Evolutionary conservation across 768 basidiomycete genomes (phyloP), one percentile per base, ranked within the genome.

Genomic region (Phanerochaete carnosa): DNA sequence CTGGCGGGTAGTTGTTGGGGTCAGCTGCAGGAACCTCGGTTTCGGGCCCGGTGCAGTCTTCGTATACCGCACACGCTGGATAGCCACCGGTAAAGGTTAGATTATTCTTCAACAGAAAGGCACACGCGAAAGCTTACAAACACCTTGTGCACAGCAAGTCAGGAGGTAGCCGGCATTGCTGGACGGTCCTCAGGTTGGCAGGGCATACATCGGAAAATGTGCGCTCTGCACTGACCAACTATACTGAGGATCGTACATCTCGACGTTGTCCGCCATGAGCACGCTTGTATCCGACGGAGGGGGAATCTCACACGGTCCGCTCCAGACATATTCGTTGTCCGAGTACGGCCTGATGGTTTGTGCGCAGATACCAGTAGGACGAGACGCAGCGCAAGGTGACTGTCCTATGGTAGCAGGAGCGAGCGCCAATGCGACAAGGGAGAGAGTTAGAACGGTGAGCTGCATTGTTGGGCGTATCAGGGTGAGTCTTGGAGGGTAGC

Each of bases 311-410:
- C 60, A 61, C 5, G 12, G 7, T 16, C 29, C 4, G 45, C 32
- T 35, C 61, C 61, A 62, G 32, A 54, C 16, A 22, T 55, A 58
- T 0, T 43, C 58, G 49, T 63, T 63, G 53, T 53, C 45, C 5
- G 51, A 47, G 43, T 46, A 63, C 19, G 57, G 58, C 1, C 45
- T 30, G 46, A 63, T 32, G 25, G 46, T 35, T 28, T 16, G 13
- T 2, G 50, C 37, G 32, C 59, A 61, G 7, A 61, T 46, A 19
- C 49, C 39, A 4, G 19, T 19, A 43, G 11, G 11, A 43, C 39
- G 8, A 9, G 39, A 19, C 39, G 39, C 4, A 4, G 19, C 16
- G 39, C 39, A 43, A 4, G 16, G 39, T 19, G 39, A 43, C 39
- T 19, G 39, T 43, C 33, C n/a, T n/a, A n/a, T n/a, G n/a, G n/a